phyloP scores from a whole-genome alignment of 2,329 filamentous ascomycete species.

The Colletotrichum abscissum region DNA sequence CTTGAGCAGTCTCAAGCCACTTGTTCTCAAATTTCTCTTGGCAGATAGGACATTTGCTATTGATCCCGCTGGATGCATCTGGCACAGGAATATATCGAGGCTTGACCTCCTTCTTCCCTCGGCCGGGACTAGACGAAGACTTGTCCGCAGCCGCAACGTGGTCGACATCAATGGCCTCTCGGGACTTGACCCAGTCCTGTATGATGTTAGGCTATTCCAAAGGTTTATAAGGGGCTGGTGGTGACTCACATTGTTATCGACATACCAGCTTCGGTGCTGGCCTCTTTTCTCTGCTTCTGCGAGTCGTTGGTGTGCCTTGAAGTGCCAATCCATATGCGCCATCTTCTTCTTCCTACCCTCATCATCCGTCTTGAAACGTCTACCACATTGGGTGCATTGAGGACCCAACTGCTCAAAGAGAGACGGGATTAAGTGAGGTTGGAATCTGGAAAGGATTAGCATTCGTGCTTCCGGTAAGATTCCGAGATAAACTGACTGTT shows the following conservation, averaged over 20 bases:
- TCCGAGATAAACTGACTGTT: slow-evolving; percentile 64
- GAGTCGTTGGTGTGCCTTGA: slow-evolving; percentile 90
- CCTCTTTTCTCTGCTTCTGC: slow-evolving; percentile 86
- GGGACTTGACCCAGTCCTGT: slow-evolving; percentile 34
- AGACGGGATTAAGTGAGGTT: slow-evolving; percentile 77
- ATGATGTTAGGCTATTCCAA: slow-evolving; percentile 37
- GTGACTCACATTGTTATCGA: slow-evolving; percentile 80
- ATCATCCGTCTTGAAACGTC: slow-evolving; percentile 82
- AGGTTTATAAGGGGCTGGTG: slow-evolving; percentile 24
- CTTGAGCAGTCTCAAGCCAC: slow-evolving; percentile 92
- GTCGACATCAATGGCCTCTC: slow-evolving; percentile 47
- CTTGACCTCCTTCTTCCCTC: slow-evolving; percentile 53
- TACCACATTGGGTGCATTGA: slow-evolving; percentile 90
- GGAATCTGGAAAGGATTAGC: slow-evolving; percentile 64
- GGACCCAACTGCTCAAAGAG: slow-evolving; percentile 87
- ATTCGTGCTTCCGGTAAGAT: neutral
- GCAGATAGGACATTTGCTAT: slow-evolving; percentile 90
- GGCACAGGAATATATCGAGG: slow-evolving; percentile 84
- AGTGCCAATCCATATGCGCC: slow-evolving; percentile 98
- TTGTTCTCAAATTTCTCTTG: slow-evolving; percentile 94
- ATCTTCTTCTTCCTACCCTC: slow-evolving; percentile 88
- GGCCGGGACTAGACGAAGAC: slow-evolving; percentile 39
- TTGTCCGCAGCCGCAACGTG: slow-evolving; percentile 18
- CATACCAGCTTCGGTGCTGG: slow-evolving; percentile 94
- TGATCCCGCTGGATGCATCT: slow-evolving; percentile 78